Base-by-base conservation (phyloP, 352 stramenopile genomes). In the Phytopythium litorale region DNA sequence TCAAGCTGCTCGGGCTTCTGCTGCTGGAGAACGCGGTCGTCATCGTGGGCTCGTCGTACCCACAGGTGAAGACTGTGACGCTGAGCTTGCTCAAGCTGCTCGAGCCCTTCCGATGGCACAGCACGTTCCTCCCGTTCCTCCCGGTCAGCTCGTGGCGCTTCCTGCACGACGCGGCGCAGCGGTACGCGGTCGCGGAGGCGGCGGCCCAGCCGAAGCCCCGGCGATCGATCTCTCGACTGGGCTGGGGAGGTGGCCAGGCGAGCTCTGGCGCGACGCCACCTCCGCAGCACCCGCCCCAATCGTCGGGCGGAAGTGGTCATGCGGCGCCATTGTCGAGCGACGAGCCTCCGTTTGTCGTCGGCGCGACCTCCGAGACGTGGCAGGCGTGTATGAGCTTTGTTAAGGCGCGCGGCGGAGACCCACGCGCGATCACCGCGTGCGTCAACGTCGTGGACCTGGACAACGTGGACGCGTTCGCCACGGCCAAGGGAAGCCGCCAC, bases 51-150 rank as follows among this genome's bases (percentile, higher is more conserved):
- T 77, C 73, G 40, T 94, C 84, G 25, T 89, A 91, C 42, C 70
- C 81, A 9, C 68, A 88, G 54, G 82, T 94, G 12, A 84, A 96
- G 52, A 82, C 92, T 50, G 81, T 94, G 19, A 75, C 78, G 5
- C 72, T 89, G 21, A 85, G 74, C 51, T 51, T 96, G 42, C 55
- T 94, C 30, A 84, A 84, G 62, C 61, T 96, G 32, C 60, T 96
- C 13, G 64, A 84, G 45, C 87, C 87, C n/a, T 96, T 96, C 60
- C 70, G 62, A 25, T 96, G 87, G 87, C 81, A 89, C 48, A 82
- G 91, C 64, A 89, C 80, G 23, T 88, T 90, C 50, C 52, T 92
- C 6, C 84, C 87, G 28, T 93, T 92, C 56, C 61, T 94, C 9
- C 81, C 84, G 13, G 75, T 91, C 16, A 67, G 83, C 28, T 92